These are phyloP conservation scores for Eutypa lata DNA, from an alignment of 2,329 filamentous ascomycete species.

Conservation along the genomic window DNA sequence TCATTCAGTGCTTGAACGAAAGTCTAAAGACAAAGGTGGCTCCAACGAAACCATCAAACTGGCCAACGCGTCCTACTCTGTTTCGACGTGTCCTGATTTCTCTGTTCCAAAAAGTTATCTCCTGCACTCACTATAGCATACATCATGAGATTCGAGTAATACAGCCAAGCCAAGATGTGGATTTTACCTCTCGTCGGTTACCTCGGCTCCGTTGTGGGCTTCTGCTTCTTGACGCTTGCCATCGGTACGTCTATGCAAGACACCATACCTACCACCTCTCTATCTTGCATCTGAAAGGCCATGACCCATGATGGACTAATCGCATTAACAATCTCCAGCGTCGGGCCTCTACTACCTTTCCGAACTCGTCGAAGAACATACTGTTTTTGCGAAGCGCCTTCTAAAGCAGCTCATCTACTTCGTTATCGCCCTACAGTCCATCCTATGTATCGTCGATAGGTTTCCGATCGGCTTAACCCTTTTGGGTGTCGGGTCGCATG, in stretches of 20 bases:
- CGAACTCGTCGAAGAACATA: constrained; percentile 96
- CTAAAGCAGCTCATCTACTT: constrained; percentile 80
- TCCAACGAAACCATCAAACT: background rate
- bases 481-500: constrained; percentile 76
- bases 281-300: background rate
- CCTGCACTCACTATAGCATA: background rate
- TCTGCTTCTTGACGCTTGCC: constrained; percentile 89
- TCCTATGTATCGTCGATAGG: constrained; percentile 78
- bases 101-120: too few relatives aligned
- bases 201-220: constrained; percentile 80
- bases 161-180: constrained; percentile 68
- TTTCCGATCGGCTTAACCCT: constrained; percentile 74
- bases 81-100: background rate
- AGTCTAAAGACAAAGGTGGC: background rate
- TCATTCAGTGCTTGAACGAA: background rate
- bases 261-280: background rate
- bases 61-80: background rate
- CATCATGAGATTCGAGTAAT: constrained; percentile 15
- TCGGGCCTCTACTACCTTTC: constrained; percentile 99
- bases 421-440: constrained; percentile 69
- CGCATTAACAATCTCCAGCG: constrained; percentile 46
- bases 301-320: constrained; percentile 11
- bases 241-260: constrained; percentile 60
- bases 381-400: constrained; percentile 85
- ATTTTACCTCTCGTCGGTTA: constrained; percentile 92